A percentile compares a stretch with the other conserved stretches of the same genome.
phyloP scores from a whole-genome alignment of 768 basidiomycete species.

The Cystobasidiopsis lactophilus region DNA sequence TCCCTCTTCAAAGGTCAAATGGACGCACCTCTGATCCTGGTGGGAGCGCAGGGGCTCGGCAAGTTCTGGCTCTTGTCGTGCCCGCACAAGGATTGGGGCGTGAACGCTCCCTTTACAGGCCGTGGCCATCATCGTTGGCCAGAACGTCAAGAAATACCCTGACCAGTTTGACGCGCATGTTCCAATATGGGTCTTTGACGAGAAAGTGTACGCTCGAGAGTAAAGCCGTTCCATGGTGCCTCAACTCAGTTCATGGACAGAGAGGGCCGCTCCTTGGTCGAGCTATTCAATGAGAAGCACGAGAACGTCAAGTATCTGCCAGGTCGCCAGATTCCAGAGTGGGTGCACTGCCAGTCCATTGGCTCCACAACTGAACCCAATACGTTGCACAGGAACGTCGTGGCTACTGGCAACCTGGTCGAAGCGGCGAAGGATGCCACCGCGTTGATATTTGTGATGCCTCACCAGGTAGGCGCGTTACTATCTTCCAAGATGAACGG shows the following conservation, averaged over 20 bases:
- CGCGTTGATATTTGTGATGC: slow-evolving; percentile 30
- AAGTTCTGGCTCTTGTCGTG: not conserved
- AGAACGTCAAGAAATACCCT: slow-evolving; percentile 24
- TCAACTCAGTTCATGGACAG: not conserved
- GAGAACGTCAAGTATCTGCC: slow-evolving; percentile 29
- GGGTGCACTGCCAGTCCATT: slow-evolving; percentile 16
- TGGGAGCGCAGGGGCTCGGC: slow-evolving; percentile 4
- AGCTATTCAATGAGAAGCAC: slow-evolving; percentile 30
- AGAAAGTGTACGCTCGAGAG: slow-evolving; percentile 26
- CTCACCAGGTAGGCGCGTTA: slow-evolving; percentile 25
- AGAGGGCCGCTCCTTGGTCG: slow-evolving; percentile 23
- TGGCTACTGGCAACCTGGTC: slow-evolving; percentile 27
- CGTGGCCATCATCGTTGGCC: slow-evolving; percentile 12
- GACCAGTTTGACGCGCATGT: slow-evolving; percentile 28
- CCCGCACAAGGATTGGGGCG: slow-evolving; percentile 16
- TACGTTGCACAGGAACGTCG: slow-evolving; percentile 26
- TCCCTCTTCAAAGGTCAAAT: not conserved
- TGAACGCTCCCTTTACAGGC: slow-evolving; percentile 23
- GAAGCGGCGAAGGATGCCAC: slow-evolving; percentile 29
- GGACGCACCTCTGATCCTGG: not conserved
- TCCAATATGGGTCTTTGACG: slow-evolving; percentile 30
- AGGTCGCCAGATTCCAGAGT: slow-evolving; percentile 22
- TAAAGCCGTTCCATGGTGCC: slow-evolving; percentile 15
- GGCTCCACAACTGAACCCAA: slow-evolving; percentile 9
- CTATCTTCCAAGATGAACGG: not conserved